Conservation (phyloP, 257 asterid genomes). For the Fraxinus quadrangulata region DNA sequence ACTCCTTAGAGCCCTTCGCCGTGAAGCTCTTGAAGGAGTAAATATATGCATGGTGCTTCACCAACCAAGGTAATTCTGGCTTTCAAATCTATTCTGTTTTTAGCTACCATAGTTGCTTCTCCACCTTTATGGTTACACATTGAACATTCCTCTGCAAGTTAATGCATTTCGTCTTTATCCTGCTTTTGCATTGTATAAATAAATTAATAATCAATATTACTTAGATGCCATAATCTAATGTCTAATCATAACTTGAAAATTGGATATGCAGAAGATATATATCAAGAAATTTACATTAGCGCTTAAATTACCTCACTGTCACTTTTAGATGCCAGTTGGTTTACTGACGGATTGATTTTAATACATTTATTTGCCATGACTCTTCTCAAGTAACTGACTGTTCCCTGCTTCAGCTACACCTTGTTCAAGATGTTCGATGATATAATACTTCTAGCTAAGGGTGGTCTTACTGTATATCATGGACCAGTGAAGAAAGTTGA, state of each 20-base stretch:
- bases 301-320: neutral
- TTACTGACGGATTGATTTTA: neutral
- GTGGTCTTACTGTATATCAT: slow-evolving; percentile 92
- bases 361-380: neutral
- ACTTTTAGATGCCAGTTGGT: neutral
- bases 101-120: neutral
- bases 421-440: slow-evolving; percentile 98
- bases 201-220: neutral
- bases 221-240: neutral
- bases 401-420: slow-evolving; percentile 73
- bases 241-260: neutral
- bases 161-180: slow-evolving; percentile 5
- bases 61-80: slow-evolving; percentile 78
- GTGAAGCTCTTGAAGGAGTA: slow-evolving; percentile 99
- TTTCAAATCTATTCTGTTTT: neutral
- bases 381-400: slow-evolving; percentile 14
- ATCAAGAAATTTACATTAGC: neutral
- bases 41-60: slow-evolving; percentile 96
- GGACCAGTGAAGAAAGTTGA: slow-evolving; percentile 97
- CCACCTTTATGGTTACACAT: neutral
- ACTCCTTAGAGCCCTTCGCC: slow-evolving; percentile 93
- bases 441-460: slow-evolving; percentile 93
- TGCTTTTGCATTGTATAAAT: neutral
- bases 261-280: neutral
- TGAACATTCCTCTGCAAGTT: neutral